These are phyloP conservation scores for Theileria parva DNA, from an alignment of 169 alveolate species.

Conservation along the genomic window DNA sequence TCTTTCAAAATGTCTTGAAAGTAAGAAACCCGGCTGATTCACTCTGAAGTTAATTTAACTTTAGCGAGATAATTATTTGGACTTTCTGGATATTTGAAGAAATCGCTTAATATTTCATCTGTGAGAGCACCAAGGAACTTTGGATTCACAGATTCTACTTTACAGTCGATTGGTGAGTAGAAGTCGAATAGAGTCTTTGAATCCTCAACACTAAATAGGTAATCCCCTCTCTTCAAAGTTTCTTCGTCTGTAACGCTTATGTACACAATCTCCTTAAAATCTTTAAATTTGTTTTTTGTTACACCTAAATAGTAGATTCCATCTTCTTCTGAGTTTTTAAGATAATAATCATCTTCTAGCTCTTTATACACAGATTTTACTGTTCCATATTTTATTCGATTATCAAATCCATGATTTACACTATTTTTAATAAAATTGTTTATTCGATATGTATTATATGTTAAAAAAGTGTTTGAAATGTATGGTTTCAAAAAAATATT, in stretches of 20 bases:
- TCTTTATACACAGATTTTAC: conserved; percentile 49
- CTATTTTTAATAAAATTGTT: conserved; percentile 67
- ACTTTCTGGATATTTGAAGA: conserved; percentile 42
- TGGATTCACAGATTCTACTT: conserved; percentile 38
- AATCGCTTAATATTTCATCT: conserved; percentile 44
- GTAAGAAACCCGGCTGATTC: neutral
- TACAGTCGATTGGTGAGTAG: conserved; percentile 49
- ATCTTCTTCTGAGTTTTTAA: neutral
- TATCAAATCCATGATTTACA: conserved; percentile 73
- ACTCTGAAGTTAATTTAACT: conserved; percentile 18
- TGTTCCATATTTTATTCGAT: conserved; percentile 78
- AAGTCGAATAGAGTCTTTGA: conserved; percentile 59
- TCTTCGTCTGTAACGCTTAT: conserved; percentile 44
- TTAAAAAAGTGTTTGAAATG: conserved; percentile 18
- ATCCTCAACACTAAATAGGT: conserved; percentile 44
- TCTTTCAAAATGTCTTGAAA: conserved; percentile 27
- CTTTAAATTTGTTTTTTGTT: conserved; percentile 37
- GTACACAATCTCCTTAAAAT: conserved; percentile 42
- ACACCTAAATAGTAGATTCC: conserved; percentile 25
- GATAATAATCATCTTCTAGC: conserved; percentile 15
- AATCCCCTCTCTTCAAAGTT: conserved; percentile 33
- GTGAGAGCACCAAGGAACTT: conserved; percentile 40
- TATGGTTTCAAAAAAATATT: conserved; percentile 1
- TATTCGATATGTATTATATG: conserved; percentile 12
- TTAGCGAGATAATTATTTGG: conserved; percentile 44